These are phyloP conservation scores for Rhynchospora tenuis DNA, from an alignment of 176 grass and related monocot species.

Conservation along the genomic window DNA sequence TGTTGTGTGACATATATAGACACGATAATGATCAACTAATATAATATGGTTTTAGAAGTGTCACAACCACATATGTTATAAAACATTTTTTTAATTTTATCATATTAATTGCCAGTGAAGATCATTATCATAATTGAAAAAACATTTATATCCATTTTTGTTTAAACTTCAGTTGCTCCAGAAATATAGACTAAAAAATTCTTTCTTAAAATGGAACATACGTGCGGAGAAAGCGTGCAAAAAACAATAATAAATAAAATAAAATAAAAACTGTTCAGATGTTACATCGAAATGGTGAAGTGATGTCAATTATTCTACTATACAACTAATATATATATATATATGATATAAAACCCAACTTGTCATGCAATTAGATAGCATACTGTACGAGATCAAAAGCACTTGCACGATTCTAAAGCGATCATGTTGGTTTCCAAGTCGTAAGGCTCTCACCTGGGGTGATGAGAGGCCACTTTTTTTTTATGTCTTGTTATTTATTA, in stretches of 20 bases:
- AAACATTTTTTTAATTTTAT: too few relatives aligned
- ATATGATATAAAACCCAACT: background rate
- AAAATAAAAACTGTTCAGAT: too few relatives aligned
- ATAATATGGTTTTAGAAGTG: too few relatives aligned
- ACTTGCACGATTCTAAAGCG: background rate
- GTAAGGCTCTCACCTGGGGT: background rate
- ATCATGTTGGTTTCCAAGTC: background rate
- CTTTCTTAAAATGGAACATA: background rate
- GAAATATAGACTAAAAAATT: background rate
- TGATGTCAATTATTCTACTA: too few relatives aligned
- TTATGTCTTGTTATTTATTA: background rate
- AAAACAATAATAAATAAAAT: too few relatives aligned
- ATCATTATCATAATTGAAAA: background rate
- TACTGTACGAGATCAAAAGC: slow-evolving; percentile 4
- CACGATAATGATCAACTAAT: too few relatives aligned
- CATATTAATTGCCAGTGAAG: too few relatives aligned
- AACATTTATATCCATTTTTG: background rate
- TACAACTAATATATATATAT: too few relatives aligned
- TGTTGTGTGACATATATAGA: too few relatives aligned
- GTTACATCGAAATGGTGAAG: too few relatives aligned
- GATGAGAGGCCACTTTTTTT: background rate
- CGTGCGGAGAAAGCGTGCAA: too few relatives aligned
- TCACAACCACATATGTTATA: too few relatives aligned
- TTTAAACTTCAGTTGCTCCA: background rate
- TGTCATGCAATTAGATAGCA: background rate